A percentile compares a stretch with the other conserved stretches of the same genome.
Conservation (phyloP, 441 rosid genomes). For the Manihot esculenta region DNA sequence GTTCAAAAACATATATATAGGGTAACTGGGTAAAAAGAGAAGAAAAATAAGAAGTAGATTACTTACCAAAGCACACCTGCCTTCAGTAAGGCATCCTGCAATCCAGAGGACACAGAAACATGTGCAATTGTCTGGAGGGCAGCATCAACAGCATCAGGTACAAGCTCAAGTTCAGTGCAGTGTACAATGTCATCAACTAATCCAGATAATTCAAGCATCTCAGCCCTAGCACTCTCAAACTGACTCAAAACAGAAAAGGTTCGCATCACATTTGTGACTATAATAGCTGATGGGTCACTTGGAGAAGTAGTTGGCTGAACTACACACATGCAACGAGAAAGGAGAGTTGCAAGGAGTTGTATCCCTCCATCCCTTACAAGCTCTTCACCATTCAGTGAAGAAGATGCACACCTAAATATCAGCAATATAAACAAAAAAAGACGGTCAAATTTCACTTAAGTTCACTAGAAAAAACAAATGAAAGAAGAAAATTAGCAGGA, state of each 20-base stretch:
- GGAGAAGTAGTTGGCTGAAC: slow-evolving; percentile 98
- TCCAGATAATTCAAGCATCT: slow-evolving; percentile 72
- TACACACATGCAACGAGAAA: slow-evolving; percentile 93
- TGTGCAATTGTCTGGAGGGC: slow-evolving; percentile 86
- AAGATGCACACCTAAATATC: slow-evolving; percentile 77
- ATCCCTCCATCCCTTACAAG: slow-evolving; percentile 98
- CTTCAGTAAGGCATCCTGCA: slow-evolving; percentile 81
- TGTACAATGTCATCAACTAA: slow-evolving; percentile 93
- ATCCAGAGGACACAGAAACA: slow-evolving; percentile 78
- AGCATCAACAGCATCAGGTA: slow-evolving; percentile 93
- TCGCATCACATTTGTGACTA: slow-evolving; percentile 91
- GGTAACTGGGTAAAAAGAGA: not conserved
- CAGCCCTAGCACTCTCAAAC: slow-evolving; percentile 90
- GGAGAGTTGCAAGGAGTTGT: slow-evolving; percentile 86
- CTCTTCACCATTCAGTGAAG: slow-evolving; percentile 98
- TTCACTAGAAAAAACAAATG: slow-evolving; percentile 18
- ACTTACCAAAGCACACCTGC: slow-evolving; percentile 97
- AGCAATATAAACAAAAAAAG: slow-evolving; percentile 16
- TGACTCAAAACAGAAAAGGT: slow-evolving; percentile 88
- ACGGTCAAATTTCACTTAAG: slow-evolving; percentile 5
- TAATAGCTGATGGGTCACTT: slow-evolving; percentile 86
- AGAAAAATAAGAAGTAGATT: slow-evolving; percentile 13
- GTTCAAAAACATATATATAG: not conserved
- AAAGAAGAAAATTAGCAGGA: slow-evolving; percentile 19
- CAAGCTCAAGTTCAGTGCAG: slow-evolving; percentile 94